phyloP scores from a whole-genome alignment of 1,284 basidiomycete genomes.

The Tilletiaria anomala region DNA sequence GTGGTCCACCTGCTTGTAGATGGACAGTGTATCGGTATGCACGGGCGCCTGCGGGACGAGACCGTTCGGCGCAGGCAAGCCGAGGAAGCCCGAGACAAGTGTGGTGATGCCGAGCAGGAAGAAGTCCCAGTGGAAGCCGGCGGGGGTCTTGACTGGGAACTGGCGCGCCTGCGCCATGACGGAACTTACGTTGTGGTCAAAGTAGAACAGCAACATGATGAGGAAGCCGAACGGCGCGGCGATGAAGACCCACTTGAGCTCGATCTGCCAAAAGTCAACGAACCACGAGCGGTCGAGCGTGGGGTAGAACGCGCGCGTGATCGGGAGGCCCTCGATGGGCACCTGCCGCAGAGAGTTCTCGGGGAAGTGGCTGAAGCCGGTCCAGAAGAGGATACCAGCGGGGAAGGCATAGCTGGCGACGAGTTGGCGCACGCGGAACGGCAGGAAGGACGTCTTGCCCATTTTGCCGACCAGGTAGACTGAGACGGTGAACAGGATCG shows the following conservation, averaged over 20 bases:
- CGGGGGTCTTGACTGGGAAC: slow-evolving; percentile 77
- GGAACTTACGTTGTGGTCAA: slow-evolving; percentile 54
- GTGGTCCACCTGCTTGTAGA: slow-evolving; percentile 49
- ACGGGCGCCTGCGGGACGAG: slow-evolving; percentile 42
- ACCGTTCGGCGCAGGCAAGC: neutral
- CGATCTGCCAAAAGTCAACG: slow-evolving; percentile 77
- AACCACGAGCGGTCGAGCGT: slow-evolving; percentile 67
- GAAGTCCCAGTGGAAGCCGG: slow-evolving; percentile 67
- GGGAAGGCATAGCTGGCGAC: slow-evolving; percentile 41
- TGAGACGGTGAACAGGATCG: slow-evolving; percentile 41
- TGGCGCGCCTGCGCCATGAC: slow-evolving; percentile 82
- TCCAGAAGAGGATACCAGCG: slow-evolving; percentile 41
- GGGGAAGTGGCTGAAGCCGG: slow-evolving; percentile 41
- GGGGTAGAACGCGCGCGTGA: slow-evolving; percentile 43
- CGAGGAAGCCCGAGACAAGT: slow-evolving; percentile 70
- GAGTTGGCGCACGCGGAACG: slow-evolving; percentile 39
- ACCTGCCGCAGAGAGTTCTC: slow-evolving; percentile 24
- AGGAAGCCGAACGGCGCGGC: slow-evolving; percentile 51
- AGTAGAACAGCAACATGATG: slow-evolving; percentile 37
- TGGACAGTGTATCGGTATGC: slow-evolving; percentile 62
- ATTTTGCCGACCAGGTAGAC: slow-evolving; percentile 38
- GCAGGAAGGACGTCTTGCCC: slow-evolving; percentile 28
- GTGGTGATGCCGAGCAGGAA: slow-evolving; percentile 79
- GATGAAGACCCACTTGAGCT: slow-evolving; percentile 74
- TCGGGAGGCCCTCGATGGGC: slow-evolving; percentile 28